A percentile compares a stretch with the other conserved stretches of the same genome.
Evolutionary conservation across 2,329 filamentous ascomycete genomes (phyloP).

Genomic region (Byssochlamys sp.): DNA sequence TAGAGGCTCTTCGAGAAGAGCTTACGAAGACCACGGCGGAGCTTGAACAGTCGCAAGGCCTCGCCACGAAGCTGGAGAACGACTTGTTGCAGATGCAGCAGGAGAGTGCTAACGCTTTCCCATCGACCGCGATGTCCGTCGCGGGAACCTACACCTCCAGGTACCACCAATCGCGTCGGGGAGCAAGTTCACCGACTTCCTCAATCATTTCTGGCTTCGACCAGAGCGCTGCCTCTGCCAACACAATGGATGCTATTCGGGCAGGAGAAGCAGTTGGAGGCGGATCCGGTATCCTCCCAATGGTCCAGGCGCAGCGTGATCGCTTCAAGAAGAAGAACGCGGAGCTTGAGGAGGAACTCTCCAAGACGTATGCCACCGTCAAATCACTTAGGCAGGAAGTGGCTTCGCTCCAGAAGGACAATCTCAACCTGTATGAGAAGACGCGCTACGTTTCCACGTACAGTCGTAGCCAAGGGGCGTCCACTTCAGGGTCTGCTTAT

Average conservation of each 20-base stretch:
- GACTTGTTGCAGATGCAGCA: slow-evolving; percentile 82
- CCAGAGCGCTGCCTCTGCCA: slow-evolving; percentile 45
- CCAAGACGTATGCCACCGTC: slow-evolving; percentile 69
- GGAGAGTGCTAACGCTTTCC: slow-evolving; percentile 72
- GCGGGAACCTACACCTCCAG: slow-evolving; percentile 81
- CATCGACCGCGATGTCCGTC: slow-evolving; percentile 76
- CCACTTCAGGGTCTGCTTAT: slow-evolving; percentile 52
- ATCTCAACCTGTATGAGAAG: slow-evolving; percentile 92
- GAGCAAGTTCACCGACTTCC: slow-evolving; percentile 78
- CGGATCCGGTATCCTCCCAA: slow-evolving; percentile 82
- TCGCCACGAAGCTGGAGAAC: slow-evolving; percentile 83
- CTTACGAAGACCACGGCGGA: slow-evolving; percentile 75
- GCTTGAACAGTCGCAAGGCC: slow-evolving; percentile 69
- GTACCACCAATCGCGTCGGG: slow-evolving; percentile 62
- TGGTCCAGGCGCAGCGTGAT: slow-evolving; percentile 96
- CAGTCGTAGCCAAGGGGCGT: slow-evolving; percentile 57
- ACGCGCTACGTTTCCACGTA: slow-evolving; percentile 93
- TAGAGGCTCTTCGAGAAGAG: slow-evolving; percentile 74
- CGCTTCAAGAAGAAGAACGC: slow-evolving; percentile 94
- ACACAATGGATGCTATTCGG: slow-evolving; percentile 50
- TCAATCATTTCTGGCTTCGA: slow-evolving; percentile 98
- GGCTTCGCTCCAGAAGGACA: slow-evolving; percentile 86
- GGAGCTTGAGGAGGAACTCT: slow-evolving; percentile 81
- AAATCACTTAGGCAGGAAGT: slow-evolving; percentile 84
- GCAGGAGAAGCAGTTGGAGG: slow-evolving; percentile 61